Evolutionary conservation across 148 eudicot species (phyloP), one percentile per base, ranked within the genome.

Genomic region (Pouteria glomerata): DNA sequence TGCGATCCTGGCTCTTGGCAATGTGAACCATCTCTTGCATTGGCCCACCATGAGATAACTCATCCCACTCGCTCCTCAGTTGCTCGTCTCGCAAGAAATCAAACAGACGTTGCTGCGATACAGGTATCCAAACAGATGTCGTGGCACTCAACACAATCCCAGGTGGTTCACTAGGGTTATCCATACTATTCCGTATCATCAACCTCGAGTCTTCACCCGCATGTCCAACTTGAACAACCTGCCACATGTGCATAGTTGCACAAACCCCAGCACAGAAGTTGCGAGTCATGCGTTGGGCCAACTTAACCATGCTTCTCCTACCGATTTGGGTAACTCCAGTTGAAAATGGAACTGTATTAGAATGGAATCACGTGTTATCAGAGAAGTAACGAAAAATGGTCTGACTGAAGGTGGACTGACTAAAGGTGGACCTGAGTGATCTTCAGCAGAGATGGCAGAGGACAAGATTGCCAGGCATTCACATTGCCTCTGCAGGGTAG

Each of bases 401-500:
- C 39, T 13, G 18, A 23, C 23, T 18, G 34, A 44, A 64, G 53
- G 12, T 42, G 52, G 52, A 64, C 67, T 4, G 44, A 39, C 44
- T 39, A 4, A 61, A 24, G 71, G 57, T 53, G 33, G 13, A 88
- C 91, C 93, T 82, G 86, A 51, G 24, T 71, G 73, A 65, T 77
- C 79, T 26, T 77, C 81, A 13, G 72, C 63, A 53, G 75, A 31
- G 21, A 67, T 44, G 31, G 73, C 67, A 24, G 84, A 37, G 30
- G 90, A 67, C 74, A 74, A 21, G 68, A 85, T 61, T 50, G 83
- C 69, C 15, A 77, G 74, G 61, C 77, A 77, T 60, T 86, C 86
- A 52, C 88, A 78, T 63, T 93, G 96, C 58, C 92, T 76, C 73
- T 82, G 88, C 4, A 93, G 81, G 39, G 86, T 74, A 53, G 85